Evolutionary conservation across 164 flowering plant species (phyloP), one percentile per base, ranked within the genome.

Genomic region (Vitis cinerea): DNA sequence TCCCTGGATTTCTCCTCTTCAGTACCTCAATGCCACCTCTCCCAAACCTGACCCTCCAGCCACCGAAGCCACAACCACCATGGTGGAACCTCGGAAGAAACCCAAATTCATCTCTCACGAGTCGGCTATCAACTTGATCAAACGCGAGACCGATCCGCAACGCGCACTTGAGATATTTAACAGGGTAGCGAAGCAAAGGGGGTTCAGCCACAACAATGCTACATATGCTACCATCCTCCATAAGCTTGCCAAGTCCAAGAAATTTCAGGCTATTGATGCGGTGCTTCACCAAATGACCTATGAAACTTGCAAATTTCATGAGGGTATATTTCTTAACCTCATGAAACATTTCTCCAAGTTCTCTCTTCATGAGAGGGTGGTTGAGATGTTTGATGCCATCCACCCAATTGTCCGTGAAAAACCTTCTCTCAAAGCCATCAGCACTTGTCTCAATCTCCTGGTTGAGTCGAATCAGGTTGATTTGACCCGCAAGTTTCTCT

Each of bases 271-370:
- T 1, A 79, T 95, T n/a, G 97, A 93, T 69, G 87, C 86, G 2
- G 65, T 95, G 77, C 87, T 95, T 67, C 84, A 66, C 48, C 97
- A 85, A 48, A 93, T 93, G 99, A 79, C 74, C 15, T 84, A 85
- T 61, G 99, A 93, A 62, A 81, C 96, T 13, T 95, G 98, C 78
- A 88, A 83, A 66, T 86, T 95, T 59, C 91, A 95, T 62, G 99
- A 95, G 68, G 89, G 84, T 65, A 67, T 91, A 65, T 91, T 95
- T 68, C 66, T 88, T 19, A 84, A 91, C 61, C 90, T 93, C 67
- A 93, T 93, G 99, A 81, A 78, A 78, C 90, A 88, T 69, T 93
- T 84, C 72, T 82, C 97, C 0, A 84, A 79, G 37, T 76, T 78
- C 8, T 77, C 79, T 54, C 67, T 85, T 48, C 91, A 84, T 65